phyloP scores from a whole-genome alignment of 768 basidiomycete species.

The Cystofilobasidium macerans region DNA sequence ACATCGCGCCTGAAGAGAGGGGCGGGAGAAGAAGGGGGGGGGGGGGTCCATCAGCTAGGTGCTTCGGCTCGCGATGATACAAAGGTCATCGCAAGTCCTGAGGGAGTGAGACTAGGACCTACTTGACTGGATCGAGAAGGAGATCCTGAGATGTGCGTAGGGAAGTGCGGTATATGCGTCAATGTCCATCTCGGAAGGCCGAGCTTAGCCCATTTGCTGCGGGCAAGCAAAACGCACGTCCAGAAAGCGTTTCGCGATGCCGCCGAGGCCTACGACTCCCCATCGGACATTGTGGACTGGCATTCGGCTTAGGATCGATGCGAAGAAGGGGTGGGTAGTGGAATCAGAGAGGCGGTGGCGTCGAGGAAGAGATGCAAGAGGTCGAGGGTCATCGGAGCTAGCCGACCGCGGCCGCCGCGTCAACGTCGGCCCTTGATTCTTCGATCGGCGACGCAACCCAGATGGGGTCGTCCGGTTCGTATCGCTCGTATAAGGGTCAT shows the following conservation, averaged over 20 bases:
- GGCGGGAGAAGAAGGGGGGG: background rate
- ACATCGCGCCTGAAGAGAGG: slow-evolving; percentile 34
- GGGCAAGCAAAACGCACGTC: background rate
- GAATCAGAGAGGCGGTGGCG: too few relatives aligned
- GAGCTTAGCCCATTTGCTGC: background rate
- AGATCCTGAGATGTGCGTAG: slow-evolving; percentile 5
- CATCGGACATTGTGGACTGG: background rate
- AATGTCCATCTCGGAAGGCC: background rate
- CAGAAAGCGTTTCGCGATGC: slow-evolving; percentile 7
- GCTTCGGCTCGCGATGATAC: background rate
- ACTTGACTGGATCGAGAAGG: slow-evolving; percentile 15
- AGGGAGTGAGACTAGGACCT: background rate
- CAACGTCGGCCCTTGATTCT: too few relatives aligned
- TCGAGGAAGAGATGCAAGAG: too few relatives aligned
- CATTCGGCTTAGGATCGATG: too few relatives aligned
- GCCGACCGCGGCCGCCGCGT: too few relatives aligned
- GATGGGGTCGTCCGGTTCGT: too few relatives aligned
- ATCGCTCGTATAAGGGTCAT: too few relatives aligned
- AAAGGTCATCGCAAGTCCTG: background rate
- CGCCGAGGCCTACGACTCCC: slow-evolving; percentile 15
- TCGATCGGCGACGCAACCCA: too few relatives aligned
- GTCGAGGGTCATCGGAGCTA: too few relatives aligned
- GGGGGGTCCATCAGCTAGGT: background rate
- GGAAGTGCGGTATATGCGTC: too few relatives aligned
- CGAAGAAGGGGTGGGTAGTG: too few relatives aligned